Percentiles rank a stretch among this genome's conserved stretches.
Evolutionary conservation across 495 filamentous ascomycete genomes (phyloP).

Genomic region (Neurospora discreta): DNA sequence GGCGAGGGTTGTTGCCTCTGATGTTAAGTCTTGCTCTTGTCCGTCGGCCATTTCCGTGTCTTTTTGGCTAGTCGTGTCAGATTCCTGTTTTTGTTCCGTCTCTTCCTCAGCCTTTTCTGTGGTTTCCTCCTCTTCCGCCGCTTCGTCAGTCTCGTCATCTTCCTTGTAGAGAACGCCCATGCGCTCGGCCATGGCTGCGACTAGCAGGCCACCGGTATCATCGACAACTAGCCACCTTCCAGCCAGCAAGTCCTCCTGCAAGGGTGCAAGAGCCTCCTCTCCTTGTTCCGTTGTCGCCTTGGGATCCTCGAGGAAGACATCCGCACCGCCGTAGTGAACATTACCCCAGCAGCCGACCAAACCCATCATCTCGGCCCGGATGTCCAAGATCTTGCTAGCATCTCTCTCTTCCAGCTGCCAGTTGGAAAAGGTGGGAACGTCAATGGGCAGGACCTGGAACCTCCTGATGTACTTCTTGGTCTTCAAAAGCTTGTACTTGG

Average conservation of each 20-base stretch:
- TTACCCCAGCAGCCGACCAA: conserved; percentile 46
- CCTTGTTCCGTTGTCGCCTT: conserved; percentile 14
- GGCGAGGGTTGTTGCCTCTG: conserved; percentile 1
- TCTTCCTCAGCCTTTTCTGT: conserved; percentile 2
- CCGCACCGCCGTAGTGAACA: conserved; percentile 36
- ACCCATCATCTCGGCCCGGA: conserved; percentile 76
- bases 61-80: not conserved
- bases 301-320: conserved; percentile 19
- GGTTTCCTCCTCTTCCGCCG: conserved; percentile 22
- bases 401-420: conserved; percentile 72
- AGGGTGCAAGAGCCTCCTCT: conserved; percentile 11
- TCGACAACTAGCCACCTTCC: conserved; percentile 85
- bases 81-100: not conserved
- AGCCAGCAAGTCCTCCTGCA: conserved; percentile 14
- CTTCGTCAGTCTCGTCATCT: conserved; percentile 17
- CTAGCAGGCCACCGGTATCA: conserved; percentile 76
- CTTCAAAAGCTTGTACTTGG: conserved; percentile 92
- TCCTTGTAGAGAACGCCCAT: conserved; percentile 68
- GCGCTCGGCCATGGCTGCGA: conserved; percentile 80
- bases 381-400: conserved; percentile 66
- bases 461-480: conserved; percentile 82
- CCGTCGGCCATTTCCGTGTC: conserved; percentile 13
- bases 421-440: conserved; percentile 59
- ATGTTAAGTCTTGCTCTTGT: not conserved
- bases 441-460: conserved; percentile 75